Evolutionary conservation across 2,329 filamentous ascomycete species (phyloP), one percentile per base, ranked within the genome.

Genomic region (Aaosphaeria arxii): DNA sequence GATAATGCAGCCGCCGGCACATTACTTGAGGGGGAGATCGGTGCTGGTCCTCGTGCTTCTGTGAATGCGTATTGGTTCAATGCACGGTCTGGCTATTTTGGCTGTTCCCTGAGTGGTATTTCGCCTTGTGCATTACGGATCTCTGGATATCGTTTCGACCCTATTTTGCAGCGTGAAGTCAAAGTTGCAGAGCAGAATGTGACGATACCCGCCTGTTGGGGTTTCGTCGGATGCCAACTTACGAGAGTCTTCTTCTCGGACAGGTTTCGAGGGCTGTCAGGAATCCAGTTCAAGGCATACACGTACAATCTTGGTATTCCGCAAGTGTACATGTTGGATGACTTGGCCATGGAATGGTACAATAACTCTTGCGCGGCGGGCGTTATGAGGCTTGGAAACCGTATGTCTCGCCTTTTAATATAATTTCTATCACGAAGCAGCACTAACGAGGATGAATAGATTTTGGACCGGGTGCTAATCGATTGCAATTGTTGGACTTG

Each of bases 1-100:
- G 66, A 56, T 54, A 66, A 53, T 9, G 54, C 64, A 0, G 63
- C 63, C 43, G 64, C 58, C 45, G 69, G 70, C 24, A 57, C 60
- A 4, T 49, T 74, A 32, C 57, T 69, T 4, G 67, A 71, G 1
- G 77, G 77, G 11, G 74, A 76, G 47, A 72, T 81, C 47, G 72
- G 73, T 5, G 74, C 73, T 7, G 76, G 76, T 2, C 68, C 69
- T 30, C 71, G 71, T 9, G 69, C 71, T 7, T 63, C 61, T 30
- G 65, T 74, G 43, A 58, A 69, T 7, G 71, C 71, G 7, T 80
- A 75, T 66, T 79, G 75, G 72, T 80, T 81, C 66, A 70, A 78
- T 55, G 74, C 74, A 2, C 67, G 69, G 48, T 71, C 67, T 38
- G 75, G 68, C 1, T 76, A 67, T 53, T 71, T 80, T 44, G 76